These are phyloP conservation scores for Aureobasidium sp. DNA, from an alignment of 2,329 filamentous ascomycete genomes.

Conservation along the genomic window DNA sequence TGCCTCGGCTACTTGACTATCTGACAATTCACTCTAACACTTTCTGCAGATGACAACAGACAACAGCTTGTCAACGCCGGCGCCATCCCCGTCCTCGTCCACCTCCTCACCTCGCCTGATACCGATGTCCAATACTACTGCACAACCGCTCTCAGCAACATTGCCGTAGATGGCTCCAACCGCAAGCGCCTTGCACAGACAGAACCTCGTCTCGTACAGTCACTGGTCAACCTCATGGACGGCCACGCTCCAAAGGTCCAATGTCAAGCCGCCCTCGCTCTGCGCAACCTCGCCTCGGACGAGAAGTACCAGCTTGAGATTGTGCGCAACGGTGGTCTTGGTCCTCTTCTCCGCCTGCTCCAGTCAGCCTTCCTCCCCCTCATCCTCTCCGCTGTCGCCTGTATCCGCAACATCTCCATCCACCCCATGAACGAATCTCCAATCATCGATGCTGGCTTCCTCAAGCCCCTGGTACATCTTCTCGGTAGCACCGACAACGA, in stretches of 20 bases:
- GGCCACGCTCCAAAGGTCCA: conserved; percentile 96
- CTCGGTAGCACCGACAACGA: conserved; percentile 95
- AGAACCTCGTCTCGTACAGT: conserved; percentile 85
- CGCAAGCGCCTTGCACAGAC: conserved; percentile 83
- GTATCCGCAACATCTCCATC: conserved; percentile 98
- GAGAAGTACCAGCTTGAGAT: conserved; percentile 99
- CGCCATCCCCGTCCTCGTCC: conserved; percentile 94
- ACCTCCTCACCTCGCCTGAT: conserved; percentile 83
- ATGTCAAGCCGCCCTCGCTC: conserved; percentile 88
- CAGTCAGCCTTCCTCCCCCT: conserved; percentile 94
- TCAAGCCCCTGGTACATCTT: conserved; percentile 87
- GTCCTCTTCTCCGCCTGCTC: conserved; percentile 76
- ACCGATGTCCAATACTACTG: conserved; percentile 99
- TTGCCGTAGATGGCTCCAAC: conserved; percentile 88
- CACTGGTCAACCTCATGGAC: conserved; percentile 92
- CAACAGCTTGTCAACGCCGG: conserved; percentile 96
- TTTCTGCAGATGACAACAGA: conserved; percentile 74
- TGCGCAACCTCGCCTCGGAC: conserved; percentile 92
- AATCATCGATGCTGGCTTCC: conserved; percentile 94
- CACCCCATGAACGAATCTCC: conserved; percentile 96
- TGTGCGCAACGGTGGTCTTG: conserved; percentile 77
- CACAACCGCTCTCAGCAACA: conserved; percentile 96
- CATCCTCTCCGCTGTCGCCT: conserved; percentile 93
- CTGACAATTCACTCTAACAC: too few relatives aligned
- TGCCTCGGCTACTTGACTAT: neutral